Base-by-base conservation (phyloP, 179 eudicot species). In the Amaranthus tricolor region DNA sequence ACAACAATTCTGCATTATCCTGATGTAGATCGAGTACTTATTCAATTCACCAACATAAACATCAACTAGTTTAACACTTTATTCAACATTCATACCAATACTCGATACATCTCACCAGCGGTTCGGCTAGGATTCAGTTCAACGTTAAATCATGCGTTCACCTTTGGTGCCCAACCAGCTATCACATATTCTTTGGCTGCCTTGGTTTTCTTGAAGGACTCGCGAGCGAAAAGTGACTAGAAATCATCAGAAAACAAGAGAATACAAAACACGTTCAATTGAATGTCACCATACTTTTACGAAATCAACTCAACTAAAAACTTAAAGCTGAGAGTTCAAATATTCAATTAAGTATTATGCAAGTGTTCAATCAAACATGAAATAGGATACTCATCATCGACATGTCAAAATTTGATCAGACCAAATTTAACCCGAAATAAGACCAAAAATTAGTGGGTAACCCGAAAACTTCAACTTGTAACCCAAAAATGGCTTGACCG, bases 141-240 rank as follows among this genome's bases (percentile, higher is more conserved):
- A 73, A 11, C n/a, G 44, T n/a, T 31, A 17, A 63, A 76, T 91
- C 94, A 91, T 53, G 94, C 77, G 62, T 88, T 87, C 75, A 89
- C 91, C 84, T 91, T 91, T 45, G 91, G 89, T 21, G 79, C 90
- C 97, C 97, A 91, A 58, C 94, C 92, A 40, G 92, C 90, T 75
- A 85, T 73, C 44, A 91, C 85, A 52, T 83, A 62, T 66, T 90
- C 87, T 84, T 88, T 82, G 9, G 88, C 84, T 48, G 91, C 81
- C 76, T 78, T 73, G 19, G 92, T 91, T 68, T 90, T 91, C 87
- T 80, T 72, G 61, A 91, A 91, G 7, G 90, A 89, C 70, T 85
- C 91, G 65, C 80, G 78, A 61, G 94, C 77, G 66, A 87, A 88
- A 71, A 89, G 86, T 76, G 60, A 53, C 97, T 91, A 91, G 84